These are phyloP conservation scores for Aureobasidium sp. DNA, from an alignment of 2,329 filamentous ascomycete species.

Conservation along the genomic window DNA sequence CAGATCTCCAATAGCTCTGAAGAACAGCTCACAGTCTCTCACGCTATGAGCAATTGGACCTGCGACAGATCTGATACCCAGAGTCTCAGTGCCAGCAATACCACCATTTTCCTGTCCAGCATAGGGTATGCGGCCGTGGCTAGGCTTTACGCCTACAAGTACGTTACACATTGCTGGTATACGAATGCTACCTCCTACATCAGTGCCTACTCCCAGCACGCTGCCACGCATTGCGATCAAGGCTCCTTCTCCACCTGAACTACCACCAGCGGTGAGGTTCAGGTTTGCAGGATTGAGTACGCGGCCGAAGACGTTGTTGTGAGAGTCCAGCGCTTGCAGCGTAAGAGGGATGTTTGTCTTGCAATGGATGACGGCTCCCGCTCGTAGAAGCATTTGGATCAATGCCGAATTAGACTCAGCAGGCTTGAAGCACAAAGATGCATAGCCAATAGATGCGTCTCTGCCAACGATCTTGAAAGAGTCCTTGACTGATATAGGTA, in stretches of 20 bases:
- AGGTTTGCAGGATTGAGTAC: slow-evolving; percentile 44
- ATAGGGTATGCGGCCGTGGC: slow-evolving; percentile 43
- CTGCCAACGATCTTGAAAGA: slow-evolving; percentile 29
- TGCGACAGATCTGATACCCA: slow-evolving; percentile 37
- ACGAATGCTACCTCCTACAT: slow-evolving; percentile 48
- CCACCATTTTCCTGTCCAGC: slow-evolving; percentile 45
- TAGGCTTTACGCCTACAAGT: slow-evolving; percentile 42
- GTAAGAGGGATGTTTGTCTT: slow-evolving; percentile 52
- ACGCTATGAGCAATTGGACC: slow-evolving; percentile 42
- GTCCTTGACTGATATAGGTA: slow-evolving; percentile 48
- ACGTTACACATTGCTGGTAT: slow-evolving; percentile 46
- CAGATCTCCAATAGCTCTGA: slow-evolving; percentile 47
- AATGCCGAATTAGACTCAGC: slow-evolving; percentile 33
- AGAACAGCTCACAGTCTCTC: slow-evolving; percentile 47
- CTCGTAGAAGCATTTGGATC: slow-evolving; percentile 36
- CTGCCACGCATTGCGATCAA: slow-evolving; percentile 43
- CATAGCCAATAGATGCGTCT: slow-evolving; percentile 36
- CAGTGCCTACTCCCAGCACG: slow-evolving; percentile 46
- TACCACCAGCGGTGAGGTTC: slow-evolving; percentile 45
- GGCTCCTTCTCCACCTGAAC: slow-evolving; percentile 47
- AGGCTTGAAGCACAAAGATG: slow-evolving; percentile 37
- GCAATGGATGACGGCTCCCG: slow-evolving; percentile 44
- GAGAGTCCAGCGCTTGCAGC: slow-evolving; percentile 44
- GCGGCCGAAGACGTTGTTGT: slow-evolving; percentile 46
- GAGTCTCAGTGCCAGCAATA: slow-evolving; percentile 41